Conservation (phyloP, 192 early-diverging fungal genomes). For the Coemansia sp. region DNA sequence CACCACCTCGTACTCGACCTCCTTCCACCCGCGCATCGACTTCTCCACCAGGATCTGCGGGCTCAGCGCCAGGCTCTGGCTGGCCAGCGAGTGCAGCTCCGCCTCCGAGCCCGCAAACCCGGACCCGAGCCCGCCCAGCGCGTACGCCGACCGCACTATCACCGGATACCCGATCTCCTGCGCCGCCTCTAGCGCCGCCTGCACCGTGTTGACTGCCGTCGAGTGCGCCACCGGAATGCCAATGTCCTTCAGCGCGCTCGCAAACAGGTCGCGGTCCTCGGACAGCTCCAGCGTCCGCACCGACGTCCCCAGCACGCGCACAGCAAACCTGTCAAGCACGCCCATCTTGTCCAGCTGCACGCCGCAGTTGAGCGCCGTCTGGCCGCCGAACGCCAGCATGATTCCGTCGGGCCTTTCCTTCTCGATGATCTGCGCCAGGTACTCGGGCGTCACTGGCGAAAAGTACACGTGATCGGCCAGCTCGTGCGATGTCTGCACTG, state of each 20-base stretch:
- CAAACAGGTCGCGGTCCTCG: slow-evolving; percentile 97
- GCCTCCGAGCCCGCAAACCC: slow-evolving; percentile 82
- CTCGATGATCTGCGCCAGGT: slow-evolving; percentile 89
- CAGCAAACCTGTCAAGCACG: slow-evolving; percentile 74
- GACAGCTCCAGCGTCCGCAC: slow-evolving; percentile 88
- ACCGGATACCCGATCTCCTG: slow-evolving; percentile 88
- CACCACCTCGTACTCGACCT: slow-evolving; percentile 99
- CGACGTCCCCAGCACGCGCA: slow-evolving; percentile 95
- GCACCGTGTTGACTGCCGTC: slow-evolving; percentile 81
- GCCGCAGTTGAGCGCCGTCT: slow-evolving; percentile 94
- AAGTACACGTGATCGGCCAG: slow-evolving; percentile 97
- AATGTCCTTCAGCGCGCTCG: slow-evolving; percentile 79
- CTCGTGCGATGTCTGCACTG: slow-evolving; percentile 93
- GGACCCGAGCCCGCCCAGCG: slow-evolving; percentile 90
- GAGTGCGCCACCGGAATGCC: slow-evolving; percentile 88
- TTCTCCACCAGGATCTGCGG: slow-evolving; percentile 94
- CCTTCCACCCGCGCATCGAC: slow-evolving; percentile 99
- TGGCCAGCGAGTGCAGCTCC: slow-evolving; percentile 77
- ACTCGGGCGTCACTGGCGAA: slow-evolving; percentile 91
- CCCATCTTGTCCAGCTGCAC: slow-evolving; percentile 85
- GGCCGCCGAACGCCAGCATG: slow-evolving; percentile 94
- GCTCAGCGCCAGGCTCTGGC: slow-evolving; percentile 82
- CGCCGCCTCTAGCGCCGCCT: slow-evolving; percentile 66
- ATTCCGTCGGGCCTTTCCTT: slow-evolving; percentile 95
- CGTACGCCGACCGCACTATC: slow-evolving; percentile 94